A percentile compares a stretch with the other conserved stretches of the same genome.
These are phyloP conservation scores for Coemansia sp. DNA, from an alignment of 192 early-diverging fungal species.

Conservation along the genomic window DNA sequence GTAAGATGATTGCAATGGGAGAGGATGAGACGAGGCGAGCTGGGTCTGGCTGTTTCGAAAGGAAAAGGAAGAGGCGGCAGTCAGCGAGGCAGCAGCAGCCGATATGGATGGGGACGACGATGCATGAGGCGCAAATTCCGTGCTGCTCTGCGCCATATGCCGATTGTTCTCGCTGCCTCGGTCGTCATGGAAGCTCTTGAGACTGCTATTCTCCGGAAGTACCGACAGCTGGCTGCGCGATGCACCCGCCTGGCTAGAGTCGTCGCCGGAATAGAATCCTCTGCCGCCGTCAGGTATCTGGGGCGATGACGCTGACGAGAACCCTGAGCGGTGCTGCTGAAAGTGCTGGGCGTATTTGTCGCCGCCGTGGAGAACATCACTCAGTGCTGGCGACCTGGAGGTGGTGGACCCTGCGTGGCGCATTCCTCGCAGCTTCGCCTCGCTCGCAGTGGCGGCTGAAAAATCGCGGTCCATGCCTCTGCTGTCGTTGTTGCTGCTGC, in stretches of 20 bases:
- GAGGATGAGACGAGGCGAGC: constrained; percentile 9
- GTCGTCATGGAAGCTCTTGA: constrained; percentile 12
- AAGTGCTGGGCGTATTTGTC: background rate
- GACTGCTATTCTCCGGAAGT: constrained; percentile 28
- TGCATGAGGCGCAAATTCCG: constrained; percentile 36
- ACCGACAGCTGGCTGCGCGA: constrained; percentile 20
- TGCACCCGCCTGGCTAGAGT: constrained; percentile 8
- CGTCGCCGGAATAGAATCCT: background rate
- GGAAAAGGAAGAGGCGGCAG: constrained; percentile 46
- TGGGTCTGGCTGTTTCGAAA: constrained; percentile 39
- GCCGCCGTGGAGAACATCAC: background rate
- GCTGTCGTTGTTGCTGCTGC: constrained; percentile 18
- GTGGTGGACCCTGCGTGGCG: background rate
- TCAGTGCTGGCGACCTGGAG: constrained; percentile 1
- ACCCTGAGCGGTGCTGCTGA: constrained; percentile 7
- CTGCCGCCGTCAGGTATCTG: background rate
- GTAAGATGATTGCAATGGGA: background rate
- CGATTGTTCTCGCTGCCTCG: constrained; percentile 23
- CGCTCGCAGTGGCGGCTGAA: constrained; percentile 1
- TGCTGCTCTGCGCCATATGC: constrained; percentile 31
- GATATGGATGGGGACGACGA: constrained; percentile 44
- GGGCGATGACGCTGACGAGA: background rate
- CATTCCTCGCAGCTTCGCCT: constrained; percentile 1
- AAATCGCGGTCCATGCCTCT: constrained; percentile 6
- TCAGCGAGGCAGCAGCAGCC: constrained; percentile 37